Evolutionary conservation across 192 early-diverging fungal species (phyloP).

Genomic region (Chytriomyces hyalinus): DNA sequence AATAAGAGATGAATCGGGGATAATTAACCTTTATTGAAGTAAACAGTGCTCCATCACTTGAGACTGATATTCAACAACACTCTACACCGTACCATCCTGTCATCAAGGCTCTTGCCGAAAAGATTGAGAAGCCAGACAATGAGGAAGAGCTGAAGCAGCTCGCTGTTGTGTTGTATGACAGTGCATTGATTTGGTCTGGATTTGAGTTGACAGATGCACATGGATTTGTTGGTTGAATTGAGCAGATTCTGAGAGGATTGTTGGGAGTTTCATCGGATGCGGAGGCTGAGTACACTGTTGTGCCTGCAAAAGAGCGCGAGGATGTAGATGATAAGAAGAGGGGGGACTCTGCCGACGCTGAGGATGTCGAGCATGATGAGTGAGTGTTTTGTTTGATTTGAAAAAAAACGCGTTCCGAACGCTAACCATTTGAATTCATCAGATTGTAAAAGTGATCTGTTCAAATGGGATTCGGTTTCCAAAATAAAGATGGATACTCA

Average conservation of each 20-base stretch:
- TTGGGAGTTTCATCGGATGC: conserved; percentile 42
- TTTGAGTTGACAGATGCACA: conserved; percentile 37
- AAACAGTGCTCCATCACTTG: too few species aligned
- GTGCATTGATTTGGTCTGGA: conserved; percentile 47
- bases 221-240: conserved; percentile 48
- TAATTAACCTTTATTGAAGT: too few species aligned
- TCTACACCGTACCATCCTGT: conserved; percentile 56
- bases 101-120: conserved; percentile 43
- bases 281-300: conserved; percentile 45
- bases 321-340: too few species aligned
- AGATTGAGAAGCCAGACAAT: conserved; percentile 39
- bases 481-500: too few species aligned
- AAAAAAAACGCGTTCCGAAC: too few species aligned
- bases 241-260: conserved; percentile 39
- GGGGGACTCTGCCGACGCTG: conserved; percentile 68
- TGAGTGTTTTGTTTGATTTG: too few species aligned
- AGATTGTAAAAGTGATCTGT: too few species aligned
- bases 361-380: conserved; percentile 46
- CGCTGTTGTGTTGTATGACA: conserved; percentile 50
- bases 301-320: conserved; percentile 47
- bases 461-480: too few species aligned
- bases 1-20: too few species aligned
- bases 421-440: too few species aligned
- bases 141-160: conserved; percentile 32
- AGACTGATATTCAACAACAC: too few species aligned